A percentile compares a stretch with the other conserved stretches of the same genome.
These are phyloP conservation scores for Claviceps lovelessii DNA, from an alignment of 2,329 filamentous ascomycete species.

Conservation along the genomic window DNA sequence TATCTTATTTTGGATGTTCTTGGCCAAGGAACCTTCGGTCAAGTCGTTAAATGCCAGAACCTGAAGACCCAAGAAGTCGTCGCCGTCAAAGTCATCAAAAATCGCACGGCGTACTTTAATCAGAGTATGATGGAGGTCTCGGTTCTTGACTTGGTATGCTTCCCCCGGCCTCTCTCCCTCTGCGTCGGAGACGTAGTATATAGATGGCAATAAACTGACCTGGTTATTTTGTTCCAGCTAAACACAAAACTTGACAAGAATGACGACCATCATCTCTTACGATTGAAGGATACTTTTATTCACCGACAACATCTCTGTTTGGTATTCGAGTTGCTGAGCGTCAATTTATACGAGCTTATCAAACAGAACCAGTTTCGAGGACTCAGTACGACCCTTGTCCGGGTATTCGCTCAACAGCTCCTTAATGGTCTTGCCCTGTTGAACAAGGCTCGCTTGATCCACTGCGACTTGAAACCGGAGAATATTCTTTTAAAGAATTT, in stretches of 20 bases:
- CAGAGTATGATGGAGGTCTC: conserved; percentile 99
- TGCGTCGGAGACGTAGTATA: too few relatives aligned
- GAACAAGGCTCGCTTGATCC: conserved; percentile 92
- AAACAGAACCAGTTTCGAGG: conserved; percentile 99
- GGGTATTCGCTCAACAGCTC: conserved; percentile 93
- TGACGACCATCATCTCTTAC: conserved; percentile 88
- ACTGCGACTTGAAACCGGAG: conserved; percentile 95
- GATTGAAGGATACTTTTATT: conserved; percentile 95
- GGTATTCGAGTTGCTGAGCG: conserved; percentile 89
- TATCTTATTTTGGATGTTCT: conserved; percentile 95
- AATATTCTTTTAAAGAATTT: conserved; percentile 97
- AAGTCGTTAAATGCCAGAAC: conserved; percentile 98
- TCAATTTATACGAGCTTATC: conserved; percentile 96
- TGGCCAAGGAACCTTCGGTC: conserved; percentile 93
- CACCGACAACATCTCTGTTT: conserved; percentile 93
- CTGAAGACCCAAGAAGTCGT: conserved; percentile 97
- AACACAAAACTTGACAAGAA: conserved; percentile 99
- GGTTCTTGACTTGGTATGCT: conserved; percentile 72
- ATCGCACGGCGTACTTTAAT: conserved; percentile 97
- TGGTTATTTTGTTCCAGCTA: conserved; percentile 37
- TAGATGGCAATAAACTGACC: conserved; percentile 11
- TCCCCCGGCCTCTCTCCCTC: too few relatives aligned
- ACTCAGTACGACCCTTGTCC: conserved; percentile 87
- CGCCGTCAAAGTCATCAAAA: conserved; percentile 98
- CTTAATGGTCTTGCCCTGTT: conserved; percentile 82